Evolutionary conservation across 495 filamentous ascomycete species (phyloP), one percentile per base, ranked within the genome.

Genomic region (Aspergillus sparsus): DNA sequence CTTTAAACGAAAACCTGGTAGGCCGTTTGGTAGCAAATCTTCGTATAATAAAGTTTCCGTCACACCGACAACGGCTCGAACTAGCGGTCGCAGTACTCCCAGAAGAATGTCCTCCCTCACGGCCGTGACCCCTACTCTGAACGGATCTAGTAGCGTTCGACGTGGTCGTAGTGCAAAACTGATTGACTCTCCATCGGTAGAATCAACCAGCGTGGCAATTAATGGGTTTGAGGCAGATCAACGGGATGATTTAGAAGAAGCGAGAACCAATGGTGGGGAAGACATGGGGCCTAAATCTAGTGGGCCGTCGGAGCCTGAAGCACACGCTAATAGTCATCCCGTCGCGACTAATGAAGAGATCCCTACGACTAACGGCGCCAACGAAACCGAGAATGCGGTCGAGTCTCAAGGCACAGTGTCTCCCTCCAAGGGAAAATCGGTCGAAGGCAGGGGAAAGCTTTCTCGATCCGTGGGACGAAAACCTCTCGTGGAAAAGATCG

Each of bases 1-100:
- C 2, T 69, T 74, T 16, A 75, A 74, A 61, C 72, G 78, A 35
- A 77, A 77, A 34, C 65, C 75, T 49, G 79, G 79, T 27, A 79
- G 83, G n/a, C 82, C 83, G 1, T 70, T 67, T 56, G 68, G 69
- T 18, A 69, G 64, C 37, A 63, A 61, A 39, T 68, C 58, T 49
- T 51, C 62, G 39, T 49, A 58, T 27, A 61, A 68, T 50, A 59
- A 68, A 60, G 55, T 57, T 3, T n/a, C 51, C 7, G 27, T 50
- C 27, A 76, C 72, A 21, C 76, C 74, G 10, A 74, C 63, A 6
- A 56, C 65, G 6, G 51, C 65, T 37, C 71, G 74, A 31, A 71
- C 69, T 6, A 72, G 66, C 46, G 72, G 73, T 53, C 77, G 76
- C 53, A 69, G 63, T 39, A 78, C 76, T 13, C 77, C 77, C 15